Base-by-base conservation (phyloP, 2,329 filamentous ascomycete genomes). In the Epichloe glyceriae region DNA sequence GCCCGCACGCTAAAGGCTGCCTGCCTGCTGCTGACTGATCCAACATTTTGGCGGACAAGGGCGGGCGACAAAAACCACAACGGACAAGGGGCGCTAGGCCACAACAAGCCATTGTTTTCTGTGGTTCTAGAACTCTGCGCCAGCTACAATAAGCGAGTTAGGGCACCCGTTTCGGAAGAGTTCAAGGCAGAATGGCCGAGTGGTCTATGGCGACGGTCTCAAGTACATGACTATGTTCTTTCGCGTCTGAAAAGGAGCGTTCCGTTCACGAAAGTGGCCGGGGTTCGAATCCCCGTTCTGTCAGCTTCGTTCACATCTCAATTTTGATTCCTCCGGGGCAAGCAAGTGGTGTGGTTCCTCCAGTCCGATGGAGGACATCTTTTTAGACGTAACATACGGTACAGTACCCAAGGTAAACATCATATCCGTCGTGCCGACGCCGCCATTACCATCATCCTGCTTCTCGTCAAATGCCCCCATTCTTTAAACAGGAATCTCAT, bases 241-340 rank as follows among this genome's bases (percentile, higher is more conserved):
- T 52, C 52, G 52, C 40, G 38, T 54, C 52, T 47, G 3, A 11
- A 40, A 52, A 54, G 53, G 51, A 53, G 55, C 54, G 51, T 57
- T 57, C 56, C 56, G 54, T 56, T 58, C 56, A 58, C 56, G 56
- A 55, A 57, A 58, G 56, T 58, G 56, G 56, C 56, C 53, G 54
- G 56, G 56, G 56, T 58, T 58, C 56, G 56, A 58, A 57, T 58
- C 56, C 56, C 56, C 54, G 53, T 53, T 56, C 55, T 57, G 55
- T 57, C 56, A 53, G 47, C 50, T 26, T 30, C 8, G 8, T 30
- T 1, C 0, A 8, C 2, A 0, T 3, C 10, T 30, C 3, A 10
- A 4, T 11, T 11, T 11, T 30, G 26, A 10, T 10, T 10, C 7
- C 7, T 3, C 8, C 10, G 3, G 7, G 4, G 8, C 8, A 10